Percentiles rank a stretch among this genome's conserved stretches.
phyloP scores from a whole-genome alignment of 2,329 filamentous ascomycete genomes.

The Lasiodiplodia hormozganensis region DNA sequence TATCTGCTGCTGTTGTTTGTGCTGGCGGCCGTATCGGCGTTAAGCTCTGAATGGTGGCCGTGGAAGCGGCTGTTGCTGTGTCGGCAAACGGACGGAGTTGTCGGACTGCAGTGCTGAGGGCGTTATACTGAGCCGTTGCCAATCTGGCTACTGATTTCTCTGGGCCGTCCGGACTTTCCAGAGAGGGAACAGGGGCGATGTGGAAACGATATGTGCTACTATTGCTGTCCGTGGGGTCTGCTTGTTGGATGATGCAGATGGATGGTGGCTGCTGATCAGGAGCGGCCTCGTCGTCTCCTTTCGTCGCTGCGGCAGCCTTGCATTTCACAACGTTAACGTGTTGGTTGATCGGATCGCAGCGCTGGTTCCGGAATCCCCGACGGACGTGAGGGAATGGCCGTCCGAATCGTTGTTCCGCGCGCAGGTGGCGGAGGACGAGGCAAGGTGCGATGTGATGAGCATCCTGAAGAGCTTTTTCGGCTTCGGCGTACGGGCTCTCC shows the following conservation, averaged over 20 bases:
- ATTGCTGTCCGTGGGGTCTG: background rate
- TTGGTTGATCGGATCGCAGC: conserved; percentile 42
- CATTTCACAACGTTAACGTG: background rate
- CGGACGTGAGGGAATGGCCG: conserved; percentile 36
- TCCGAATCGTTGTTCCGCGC: background rate
- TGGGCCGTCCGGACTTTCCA: background rate
- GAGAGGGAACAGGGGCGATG: background rate
- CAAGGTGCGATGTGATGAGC: background rate
- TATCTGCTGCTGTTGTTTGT: too few relatives aligned
- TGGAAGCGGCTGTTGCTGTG: conserved; percentile 31
- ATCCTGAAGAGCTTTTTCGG: background rate
- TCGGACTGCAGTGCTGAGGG: conserved; percentile 31
- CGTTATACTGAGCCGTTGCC: background rate
- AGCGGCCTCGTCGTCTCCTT: background rate
- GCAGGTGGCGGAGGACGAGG: background rate
- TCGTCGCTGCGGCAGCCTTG: background rate
- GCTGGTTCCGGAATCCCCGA: conserved; percentile 44
- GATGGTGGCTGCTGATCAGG: background rate
- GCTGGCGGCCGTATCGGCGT: background rate
- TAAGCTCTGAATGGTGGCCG: background rate
- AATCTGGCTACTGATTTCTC: background rate
- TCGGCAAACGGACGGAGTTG: conserved; percentile 29
- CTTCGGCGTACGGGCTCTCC: conserved; percentile 1
- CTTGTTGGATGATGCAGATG: background rate
- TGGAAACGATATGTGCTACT: background rate